Percentiles rank a stretch among this genome's conserved stretches.
Evolutionary conservation across 495 filamentous ascomycete species (phyloP).

Genomic region (Penicillium maclennaniae): DNA sequence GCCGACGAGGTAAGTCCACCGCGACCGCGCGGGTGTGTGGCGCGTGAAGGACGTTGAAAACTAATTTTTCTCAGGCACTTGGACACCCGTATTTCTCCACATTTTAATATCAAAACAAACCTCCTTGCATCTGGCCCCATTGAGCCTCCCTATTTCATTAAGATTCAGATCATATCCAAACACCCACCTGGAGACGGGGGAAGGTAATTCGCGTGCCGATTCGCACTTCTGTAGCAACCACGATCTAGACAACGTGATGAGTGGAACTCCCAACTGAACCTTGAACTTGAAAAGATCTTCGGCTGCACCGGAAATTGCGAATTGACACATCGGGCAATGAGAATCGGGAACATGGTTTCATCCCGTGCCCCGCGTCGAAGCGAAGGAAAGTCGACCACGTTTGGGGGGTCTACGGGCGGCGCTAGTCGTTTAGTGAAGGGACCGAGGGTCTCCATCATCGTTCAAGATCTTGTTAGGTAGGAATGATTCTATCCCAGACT

Average conservation of each 20-base stretch:
- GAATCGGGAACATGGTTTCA: slow-evolving; percentile 7
- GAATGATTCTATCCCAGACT: too few relatives aligned
- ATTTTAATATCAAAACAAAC: slow-evolving; percentile 11
- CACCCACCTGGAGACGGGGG: too few relatives aligned
- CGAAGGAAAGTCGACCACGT: slow-evolving; percentile 1
- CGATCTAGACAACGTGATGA: background rate
- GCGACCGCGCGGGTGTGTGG: background rate
- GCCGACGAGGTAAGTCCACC: slow-evolving; percentile 45
- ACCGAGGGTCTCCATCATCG: background rate
- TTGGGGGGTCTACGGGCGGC: slow-evolving; percentile 10
- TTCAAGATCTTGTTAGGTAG: background rate
- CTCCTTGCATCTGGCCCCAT: too few relatives aligned
- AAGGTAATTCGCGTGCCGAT: too few relatives aligned
- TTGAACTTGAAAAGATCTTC: background rate
- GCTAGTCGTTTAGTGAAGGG: background rate
- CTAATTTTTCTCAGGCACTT: slow-evolving; percentile 32
- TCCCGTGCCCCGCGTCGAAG: slow-evolving; percentile 18
- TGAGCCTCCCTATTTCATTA: too few relatives aligned
- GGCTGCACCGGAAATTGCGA: slow-evolving; percentile 15
- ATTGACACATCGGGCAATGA: slow-evolving; percentile 2
- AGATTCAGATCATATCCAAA: background rate
- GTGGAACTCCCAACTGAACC: background rate
- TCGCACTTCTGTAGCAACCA: background rate
- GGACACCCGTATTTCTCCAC: slow-evolving; percentile 37
- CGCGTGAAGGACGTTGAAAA: background rate